Evolutionary conservation across 495 filamentous ascomycete genomes (phyloP).

Genomic region (Usnea hakonensis): DNA sequence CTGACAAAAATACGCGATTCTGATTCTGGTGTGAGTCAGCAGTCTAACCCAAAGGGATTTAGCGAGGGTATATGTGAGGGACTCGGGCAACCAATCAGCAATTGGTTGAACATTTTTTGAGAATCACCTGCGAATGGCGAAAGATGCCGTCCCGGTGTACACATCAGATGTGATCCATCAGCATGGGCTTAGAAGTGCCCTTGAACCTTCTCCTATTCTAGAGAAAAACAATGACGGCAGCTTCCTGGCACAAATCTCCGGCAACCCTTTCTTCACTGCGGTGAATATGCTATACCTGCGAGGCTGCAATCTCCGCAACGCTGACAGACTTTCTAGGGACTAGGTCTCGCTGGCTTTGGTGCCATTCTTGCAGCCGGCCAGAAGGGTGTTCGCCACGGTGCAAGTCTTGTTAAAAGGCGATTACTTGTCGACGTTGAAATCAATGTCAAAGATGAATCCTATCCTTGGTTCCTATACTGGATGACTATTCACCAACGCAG

Average conservation of each 20-base stretch:
- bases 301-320: background rate
- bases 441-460: constrained; percentile 83
- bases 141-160: constrained; percentile 10
- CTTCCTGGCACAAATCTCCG: constrained; percentile 48
- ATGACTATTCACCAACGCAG: constrained; percentile 71
- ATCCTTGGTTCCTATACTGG: constrained; percentile 91
- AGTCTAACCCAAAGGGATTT: too few relatives aligned
- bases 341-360: constrained; percentile 84
- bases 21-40: background rate
- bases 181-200: background rate
- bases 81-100: constrained; percentile 13
- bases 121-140: constrained; percentile 15
- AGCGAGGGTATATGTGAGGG: too few relatives aligned
- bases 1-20: too few relatives aligned
- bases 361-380: constrained; percentile 69
- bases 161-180: constrained; percentile 6
- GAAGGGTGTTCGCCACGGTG: constrained; percentile 58
- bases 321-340: constrained; percentile 40
- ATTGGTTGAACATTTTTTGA: constrained; percentile 2
- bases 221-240: constrained; percentile 24
- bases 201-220: constrained; percentile 2
- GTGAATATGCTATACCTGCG: constrained; percentile 30
- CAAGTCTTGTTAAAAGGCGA: constrained; percentile 65
- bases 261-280: constrained; percentile 63
- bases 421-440: constrained; percentile 95